Percentiles rank a stretch among this genome's conserved stretches.
These are phyloP conservation scores for Trichosporon inkin DNA, from an alignment of 1,284 basidiomycete species.

Conservation along the genomic window DNA sequence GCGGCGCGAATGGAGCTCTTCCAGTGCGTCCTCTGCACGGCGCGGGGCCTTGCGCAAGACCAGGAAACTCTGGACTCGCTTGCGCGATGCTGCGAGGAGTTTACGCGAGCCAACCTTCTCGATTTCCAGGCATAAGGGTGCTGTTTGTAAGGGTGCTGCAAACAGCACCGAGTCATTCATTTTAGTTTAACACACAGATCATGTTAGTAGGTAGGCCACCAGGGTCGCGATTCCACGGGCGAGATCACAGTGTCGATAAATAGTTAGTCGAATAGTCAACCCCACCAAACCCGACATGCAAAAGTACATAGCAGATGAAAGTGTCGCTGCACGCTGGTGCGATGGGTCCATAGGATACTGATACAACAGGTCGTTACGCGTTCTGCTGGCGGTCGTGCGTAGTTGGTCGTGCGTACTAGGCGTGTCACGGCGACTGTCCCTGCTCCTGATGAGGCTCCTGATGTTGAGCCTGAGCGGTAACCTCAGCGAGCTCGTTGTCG, in stretches of 20 bases:
- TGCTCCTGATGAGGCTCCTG: not conserved
- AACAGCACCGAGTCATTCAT: slow-evolving; percentile 3
- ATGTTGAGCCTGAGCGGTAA: not conserved
- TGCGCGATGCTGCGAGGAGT: not conserved
- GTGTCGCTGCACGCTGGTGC: too few species aligned
- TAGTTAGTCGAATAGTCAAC: too few species aligned
- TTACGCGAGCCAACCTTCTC: not conserved
- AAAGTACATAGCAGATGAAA: too few species aligned
- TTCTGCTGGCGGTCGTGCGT: too few species aligned
- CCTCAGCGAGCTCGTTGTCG: slow-evolving; percentile 39
- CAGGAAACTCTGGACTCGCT: slow-evolving; percentile 1
- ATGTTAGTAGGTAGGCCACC: too few species aligned
- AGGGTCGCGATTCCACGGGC: too few species aligned
- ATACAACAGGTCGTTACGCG: too few species aligned
- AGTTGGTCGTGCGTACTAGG: too few species aligned
- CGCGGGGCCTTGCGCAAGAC: not conserved
- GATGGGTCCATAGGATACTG: too few species aligned
- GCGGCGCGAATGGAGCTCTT: slow-evolving; percentile 4
- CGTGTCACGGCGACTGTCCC: not conserved
- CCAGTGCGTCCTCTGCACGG: slow-evolving; percentile 5
- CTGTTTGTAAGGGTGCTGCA: not conserved
- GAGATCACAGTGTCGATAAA: too few species aligned
- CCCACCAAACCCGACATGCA: too few species aligned
- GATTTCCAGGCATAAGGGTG: not conserved
- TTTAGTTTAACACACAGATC: not conserved